Conservation (phyloP, 2,329 filamentous ascomycete species). For the Cucurbitaria berberidis region DNA sequence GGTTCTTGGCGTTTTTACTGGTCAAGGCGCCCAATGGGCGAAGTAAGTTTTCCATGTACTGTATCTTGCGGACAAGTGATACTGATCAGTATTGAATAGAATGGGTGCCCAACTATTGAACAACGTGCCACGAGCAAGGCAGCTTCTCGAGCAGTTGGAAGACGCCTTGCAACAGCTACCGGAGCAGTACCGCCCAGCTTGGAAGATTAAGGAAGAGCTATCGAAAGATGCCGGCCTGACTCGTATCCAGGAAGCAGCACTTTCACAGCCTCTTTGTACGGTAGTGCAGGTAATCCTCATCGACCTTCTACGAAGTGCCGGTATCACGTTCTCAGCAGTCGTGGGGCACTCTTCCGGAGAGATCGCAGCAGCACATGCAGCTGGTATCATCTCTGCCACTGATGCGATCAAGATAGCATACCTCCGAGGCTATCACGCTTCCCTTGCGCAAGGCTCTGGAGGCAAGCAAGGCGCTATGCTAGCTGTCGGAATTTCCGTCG, state of each 20-base stretch:
- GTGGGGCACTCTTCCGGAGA: slow-evolving; percentile 32
- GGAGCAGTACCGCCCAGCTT: slow-evolving; percentile 30
- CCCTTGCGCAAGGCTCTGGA: not conserved
- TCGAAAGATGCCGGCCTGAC: slow-evolving; percentile 4
- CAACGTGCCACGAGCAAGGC: too few species aligned
- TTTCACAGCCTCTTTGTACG: slow-evolving; percentile 32
- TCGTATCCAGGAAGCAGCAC: too few species aligned
- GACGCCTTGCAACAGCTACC: slow-evolving; percentile 48
- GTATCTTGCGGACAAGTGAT: too few species aligned
- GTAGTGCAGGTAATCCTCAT: slow-evolving; percentile 30
- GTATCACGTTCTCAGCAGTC: slow-evolving; percentile 17
- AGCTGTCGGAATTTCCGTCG: not conserved
- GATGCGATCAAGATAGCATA: not conserved
- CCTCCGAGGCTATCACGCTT: not conserved
- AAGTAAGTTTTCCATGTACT: too few species aligned
- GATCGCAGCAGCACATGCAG: slow-evolving; percentile 31
- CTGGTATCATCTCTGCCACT: slow-evolving; percentile 3
- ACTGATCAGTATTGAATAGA: too few species aligned
- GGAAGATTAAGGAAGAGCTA: slow-evolving; percentile 19
- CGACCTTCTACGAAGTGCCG: slow-evolving; percentile 11
- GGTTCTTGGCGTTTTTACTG: slow-evolving; percentile 40
- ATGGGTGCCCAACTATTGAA: too few species aligned
- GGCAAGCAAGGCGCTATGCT: not conserved
- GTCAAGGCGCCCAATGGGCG: slow-evolving; percentile 56
- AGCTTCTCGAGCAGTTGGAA: too few species aligned